Percentiles rank a stretch among this genome's conserved stretches.
Conservation (phyloP, 805 yeast species). For the Metschnikowia gelsemii region DNA sequence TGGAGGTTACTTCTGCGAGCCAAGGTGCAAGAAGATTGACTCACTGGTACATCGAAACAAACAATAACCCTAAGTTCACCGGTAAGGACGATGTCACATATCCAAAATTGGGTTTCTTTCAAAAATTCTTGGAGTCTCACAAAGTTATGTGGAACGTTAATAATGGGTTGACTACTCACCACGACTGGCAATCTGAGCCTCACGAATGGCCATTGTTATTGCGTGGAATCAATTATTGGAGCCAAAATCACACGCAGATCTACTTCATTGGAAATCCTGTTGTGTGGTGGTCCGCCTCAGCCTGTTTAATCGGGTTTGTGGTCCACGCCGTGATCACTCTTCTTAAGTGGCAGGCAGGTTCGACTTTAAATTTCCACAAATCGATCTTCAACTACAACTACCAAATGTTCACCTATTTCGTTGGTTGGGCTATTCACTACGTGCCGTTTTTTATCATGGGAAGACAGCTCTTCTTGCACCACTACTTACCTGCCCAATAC, state of each 20-base stretch:
- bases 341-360: constrained; percentile 62
- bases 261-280: constrained; percentile 79
- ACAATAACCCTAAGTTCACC: constrained; percentile 50
- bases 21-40: constrained; percentile 62
- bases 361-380: constrained; percentile 44
- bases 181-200: constrained; percentile 71
- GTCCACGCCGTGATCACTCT: constrained; percentile 48
- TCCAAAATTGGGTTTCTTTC: constrained; percentile 50
- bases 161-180: constrained; percentile 65
- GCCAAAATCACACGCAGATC: constrained; percentile 54
- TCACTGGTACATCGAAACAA: constrained; percentile 74
- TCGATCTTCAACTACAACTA: constrained; percentile 63
- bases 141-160: constrained; percentile 76
- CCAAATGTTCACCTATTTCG: constrained; percentile 57
- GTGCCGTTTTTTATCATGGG: constrained; percentile 83
- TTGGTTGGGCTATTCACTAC: constrained; percentile 74
- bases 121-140: constrained; percentile 66
- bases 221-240: constrained; percentile 86
- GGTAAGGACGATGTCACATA: constrained; percentile 42
- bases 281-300: constrained; percentile 71
- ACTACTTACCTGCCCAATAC: constrained; percentile 88
- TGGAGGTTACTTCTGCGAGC: constrained; percentile 77
- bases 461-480: constrained; percentile 90
- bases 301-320: constrained; percentile 49
- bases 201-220: constrained; percentile 68